These are phyloP conservation scores for Scedosporium minutisporum DNA, from an alignment of 2,329 filamentous ascomycete genomes.

Conservation along the genomic window DNA sequence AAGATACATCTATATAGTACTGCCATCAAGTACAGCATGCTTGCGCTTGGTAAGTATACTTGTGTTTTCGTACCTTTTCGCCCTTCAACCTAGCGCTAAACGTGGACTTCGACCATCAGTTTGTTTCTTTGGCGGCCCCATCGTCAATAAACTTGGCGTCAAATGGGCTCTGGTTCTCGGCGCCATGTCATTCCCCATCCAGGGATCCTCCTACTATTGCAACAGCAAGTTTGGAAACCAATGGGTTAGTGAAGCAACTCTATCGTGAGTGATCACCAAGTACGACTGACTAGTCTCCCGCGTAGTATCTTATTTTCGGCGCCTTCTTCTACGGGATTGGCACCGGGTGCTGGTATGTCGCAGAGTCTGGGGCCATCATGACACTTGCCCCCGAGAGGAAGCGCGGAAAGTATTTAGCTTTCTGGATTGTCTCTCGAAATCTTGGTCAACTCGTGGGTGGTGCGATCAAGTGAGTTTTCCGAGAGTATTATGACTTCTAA, in stretches of 20 bases:
- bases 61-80: no score
- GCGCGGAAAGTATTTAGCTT: conserved; percentile 35
- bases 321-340: conserved; percentile 27
- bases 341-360: conserved; percentile 38
- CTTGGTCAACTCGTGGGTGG: conserved; percentile 36
- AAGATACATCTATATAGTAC: not conserved
- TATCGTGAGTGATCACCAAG: no score
- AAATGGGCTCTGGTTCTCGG: conserved; percentile 36
- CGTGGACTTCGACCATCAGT: conserved; percentile 13
- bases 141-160: conserved; percentile 35
- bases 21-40: conserved; percentile 15
- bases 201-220: conserved; percentile 36
- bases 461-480: conserved; percentile 28
- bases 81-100: not conserved
- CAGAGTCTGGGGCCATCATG: conserved; percentile 38
- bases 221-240: conserved; percentile 38
- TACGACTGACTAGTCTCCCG: not conserved
- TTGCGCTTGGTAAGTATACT: conserved; percentile 17
- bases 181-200: conserved; percentile 29
- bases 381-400: conserved; percentile 34
- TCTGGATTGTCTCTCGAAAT: conserved; percentile 38
- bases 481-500: no score
- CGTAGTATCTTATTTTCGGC: conserved; percentile 28
- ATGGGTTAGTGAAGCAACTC: conserved; percentile 24
- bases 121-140: conserved; percentile 31